These are phyloP conservation scores for Monosporascus sp. DNA, from an alignment of 2,329 filamentous ascomycete species.

Conservation along the genomic window DNA sequence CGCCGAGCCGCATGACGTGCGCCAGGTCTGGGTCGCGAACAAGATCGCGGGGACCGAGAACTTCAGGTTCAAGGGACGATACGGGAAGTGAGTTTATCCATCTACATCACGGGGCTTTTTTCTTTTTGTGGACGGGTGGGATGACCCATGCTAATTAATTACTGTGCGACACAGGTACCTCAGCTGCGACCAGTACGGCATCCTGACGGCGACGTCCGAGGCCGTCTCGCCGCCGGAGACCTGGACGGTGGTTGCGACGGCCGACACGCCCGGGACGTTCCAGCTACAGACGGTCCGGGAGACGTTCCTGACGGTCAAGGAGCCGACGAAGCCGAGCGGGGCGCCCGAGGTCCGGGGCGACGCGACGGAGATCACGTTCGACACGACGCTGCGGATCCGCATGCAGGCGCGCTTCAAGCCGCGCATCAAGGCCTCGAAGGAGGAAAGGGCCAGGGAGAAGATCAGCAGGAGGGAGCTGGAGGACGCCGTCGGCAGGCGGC, in stretches of 20 bases:
- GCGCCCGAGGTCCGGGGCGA: conserved; percentile 70
- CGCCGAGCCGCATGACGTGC: conserved; percentile 90
- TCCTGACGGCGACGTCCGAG: conserved; percentile 70
- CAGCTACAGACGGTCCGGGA: conserved; percentile 68
- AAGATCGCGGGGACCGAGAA: conserved; percentile 75
- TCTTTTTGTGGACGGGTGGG: neutral
- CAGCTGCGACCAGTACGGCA: conserved; percentile 76
- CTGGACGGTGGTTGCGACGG: conserved; percentile 61
- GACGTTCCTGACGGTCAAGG: conserved; percentile 61
- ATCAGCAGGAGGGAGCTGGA: conserved; percentile 83
- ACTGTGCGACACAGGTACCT: conserved; percentile 57
- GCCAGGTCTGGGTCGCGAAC: conserved; percentile 92
- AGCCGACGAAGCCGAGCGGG: conserved; percentile 44
- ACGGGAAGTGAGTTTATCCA: conserved; percentile 62
- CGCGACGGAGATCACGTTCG: conserved; percentile 59
- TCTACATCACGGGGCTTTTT: conserved; percentile 2
- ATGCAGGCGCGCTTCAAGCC: conserved; percentile 98
- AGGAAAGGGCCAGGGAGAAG: conserved; percentile 78
- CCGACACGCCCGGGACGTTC: conserved; percentile 66
- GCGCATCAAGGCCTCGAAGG: conserved; percentile 69
- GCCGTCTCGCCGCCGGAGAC: conserved; percentile 82
- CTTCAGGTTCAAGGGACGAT: conserved; percentile 83
- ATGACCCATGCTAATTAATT: too few relatives aligned
- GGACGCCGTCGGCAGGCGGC: conserved; percentile 65
- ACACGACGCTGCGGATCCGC: conserved; percentile 71